These are phyloP conservation scores for Schrenkiella parvula DNA, from an alignment of 345 rosid species.

Conservation along the genomic window DNA sequence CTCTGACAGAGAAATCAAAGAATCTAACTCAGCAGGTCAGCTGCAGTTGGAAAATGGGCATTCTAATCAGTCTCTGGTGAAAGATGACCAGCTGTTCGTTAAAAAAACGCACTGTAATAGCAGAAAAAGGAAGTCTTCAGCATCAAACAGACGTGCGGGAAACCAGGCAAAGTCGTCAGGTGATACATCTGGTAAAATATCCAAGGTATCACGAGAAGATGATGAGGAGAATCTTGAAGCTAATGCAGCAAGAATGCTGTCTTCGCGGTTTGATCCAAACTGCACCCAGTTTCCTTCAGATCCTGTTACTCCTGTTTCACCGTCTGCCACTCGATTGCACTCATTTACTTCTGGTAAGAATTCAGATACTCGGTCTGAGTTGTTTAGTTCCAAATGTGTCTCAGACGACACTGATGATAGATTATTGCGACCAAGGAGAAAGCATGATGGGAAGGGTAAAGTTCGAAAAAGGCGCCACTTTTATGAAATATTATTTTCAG, in stretches of 20 bases:
- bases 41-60: slow-evolving; percentile 41
- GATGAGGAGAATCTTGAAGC: slow-evolving; percentile 95
- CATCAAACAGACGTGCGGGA: slow-evolving; percentile 19
- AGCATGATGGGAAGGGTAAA: slow-evolving; percentile 48
- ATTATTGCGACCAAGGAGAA: slow-evolving; percentile 67
- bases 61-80: slow-evolving; percentile 33
- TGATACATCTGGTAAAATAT: slow-evolving; percentile 33
- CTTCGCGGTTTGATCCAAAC: slow-evolving; percentile 86
- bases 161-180: slow-evolving; percentile 42
- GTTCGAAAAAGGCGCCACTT: slow-evolving; percentile 78
- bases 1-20: slow-evolving; percentile 35
- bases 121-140: slow-evolving; percentile 50
- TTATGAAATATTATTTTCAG: slow-evolving; percentile 64
- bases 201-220: slow-evolving; percentile 51
- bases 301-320: slow-evolving; percentile 41
- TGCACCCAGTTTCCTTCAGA: slow-evolving; percentile 70
- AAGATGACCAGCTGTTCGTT: slow-evolving; percentile 31
- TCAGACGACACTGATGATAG: slow-evolving; percentile 63
- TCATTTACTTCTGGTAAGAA: slow-evolving; percentile 39
- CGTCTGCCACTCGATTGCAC: slow-evolving; percentile 39
- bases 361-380: slow-evolving; percentile 31
- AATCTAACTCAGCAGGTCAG: slow-evolving; percentile 29
- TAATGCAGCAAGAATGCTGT: slow-evolving; percentile 97
- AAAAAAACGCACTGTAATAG: slow-evolving; percentile 41
- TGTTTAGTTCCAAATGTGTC: slow-evolving; percentile 47